Conservation (phyloP, 2,329 filamentous ascomycete genomes). For the Trichoderma koningiopsis region DNA sequence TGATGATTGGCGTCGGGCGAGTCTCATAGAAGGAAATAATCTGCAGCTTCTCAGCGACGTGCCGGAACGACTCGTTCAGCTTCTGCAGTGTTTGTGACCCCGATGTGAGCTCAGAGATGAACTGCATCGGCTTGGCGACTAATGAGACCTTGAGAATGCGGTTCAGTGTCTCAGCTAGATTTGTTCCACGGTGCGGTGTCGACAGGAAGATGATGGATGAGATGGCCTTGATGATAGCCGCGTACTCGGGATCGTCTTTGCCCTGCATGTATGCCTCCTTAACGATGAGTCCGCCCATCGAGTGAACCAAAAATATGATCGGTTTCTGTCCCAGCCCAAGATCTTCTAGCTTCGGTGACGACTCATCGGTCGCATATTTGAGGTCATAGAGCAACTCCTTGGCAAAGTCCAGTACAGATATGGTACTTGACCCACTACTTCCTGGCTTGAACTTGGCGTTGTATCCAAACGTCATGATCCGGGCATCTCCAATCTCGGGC, state of each 20-base stretch:
- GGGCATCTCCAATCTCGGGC: neutral
- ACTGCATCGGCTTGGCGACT: neutral
- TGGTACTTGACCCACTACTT: neutral
- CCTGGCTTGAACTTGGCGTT: neutral
- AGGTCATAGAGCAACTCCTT: neutral
- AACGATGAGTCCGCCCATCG: neutral
- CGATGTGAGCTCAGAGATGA: neutral
- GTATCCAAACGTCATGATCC: neutral
- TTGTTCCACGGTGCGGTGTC: neutral
- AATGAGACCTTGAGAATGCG: neutral
- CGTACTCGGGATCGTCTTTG: neutral
- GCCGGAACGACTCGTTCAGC: neutral
- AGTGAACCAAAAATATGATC: neutral
- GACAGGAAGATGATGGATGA: neutral
- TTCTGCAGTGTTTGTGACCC: neutral
- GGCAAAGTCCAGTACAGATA: neutral
- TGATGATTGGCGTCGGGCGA: neutral
- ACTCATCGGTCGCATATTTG: neutral
- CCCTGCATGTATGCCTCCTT: neutral
- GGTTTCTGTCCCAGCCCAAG: neutral
- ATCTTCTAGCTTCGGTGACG: neutral
- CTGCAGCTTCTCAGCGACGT: neutral
- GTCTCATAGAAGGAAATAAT: neutral
- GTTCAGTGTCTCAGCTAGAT: neutral
- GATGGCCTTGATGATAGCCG: neutral